phyloP scores from a whole-genome alignment of 1,284 basidiomycete species.

The Mycena sp. region DNA sequence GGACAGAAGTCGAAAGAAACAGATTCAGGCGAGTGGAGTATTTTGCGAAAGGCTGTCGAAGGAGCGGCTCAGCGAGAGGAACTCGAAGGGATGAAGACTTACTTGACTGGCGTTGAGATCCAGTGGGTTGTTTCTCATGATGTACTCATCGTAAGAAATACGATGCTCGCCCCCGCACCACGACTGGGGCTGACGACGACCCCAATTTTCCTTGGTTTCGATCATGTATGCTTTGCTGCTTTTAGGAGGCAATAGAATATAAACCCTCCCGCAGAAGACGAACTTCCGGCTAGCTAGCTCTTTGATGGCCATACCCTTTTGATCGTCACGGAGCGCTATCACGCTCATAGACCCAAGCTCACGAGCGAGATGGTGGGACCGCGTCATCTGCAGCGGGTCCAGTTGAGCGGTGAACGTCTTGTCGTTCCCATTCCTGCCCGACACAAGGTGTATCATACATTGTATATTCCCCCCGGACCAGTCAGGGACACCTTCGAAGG shows the following conservation, averaged over 20 bases:
- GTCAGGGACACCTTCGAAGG: constrained; percentile 45
- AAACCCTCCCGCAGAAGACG: constrained; percentile 69
- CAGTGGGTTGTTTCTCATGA: constrained; percentile 72
- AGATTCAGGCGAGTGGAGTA: constrained; percentile 72
- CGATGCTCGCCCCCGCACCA: constrained; percentile 58
- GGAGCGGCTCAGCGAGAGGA: neutral
- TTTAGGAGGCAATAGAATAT: constrained; percentile 66
- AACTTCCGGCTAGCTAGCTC: constrained; percentile 51
- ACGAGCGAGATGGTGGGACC: constrained; percentile 70
- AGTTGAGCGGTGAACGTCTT: constrained; percentile 51
- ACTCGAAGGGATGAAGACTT: constrained; percentile 15
- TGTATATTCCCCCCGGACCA: constrained; percentile 78
- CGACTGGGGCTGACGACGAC: constrained; percentile 37
- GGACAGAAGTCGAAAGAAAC: constrained; percentile 71
- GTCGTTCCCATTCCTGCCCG: constrained; percentile 29
- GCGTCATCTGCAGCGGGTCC: constrained; percentile 55
- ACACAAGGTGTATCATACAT: constrained; percentile 57
- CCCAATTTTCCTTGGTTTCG: constrained; percentile 61
- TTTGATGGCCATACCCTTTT: constrained; percentile 45
- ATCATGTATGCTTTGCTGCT: constrained; percentile 64
- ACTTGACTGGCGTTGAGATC: constrained; percentile 65
- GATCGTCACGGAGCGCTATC: constrained; percentile 55
- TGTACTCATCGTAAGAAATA: constrained; percentile 56
- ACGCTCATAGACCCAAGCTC: constrained; percentile 71
- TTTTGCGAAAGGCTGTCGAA: constrained; percentile 66